Evolutionary conservation across 768 basidiomycete species (phyloP).

Genomic region (Suillus hirtellus): DNA sequence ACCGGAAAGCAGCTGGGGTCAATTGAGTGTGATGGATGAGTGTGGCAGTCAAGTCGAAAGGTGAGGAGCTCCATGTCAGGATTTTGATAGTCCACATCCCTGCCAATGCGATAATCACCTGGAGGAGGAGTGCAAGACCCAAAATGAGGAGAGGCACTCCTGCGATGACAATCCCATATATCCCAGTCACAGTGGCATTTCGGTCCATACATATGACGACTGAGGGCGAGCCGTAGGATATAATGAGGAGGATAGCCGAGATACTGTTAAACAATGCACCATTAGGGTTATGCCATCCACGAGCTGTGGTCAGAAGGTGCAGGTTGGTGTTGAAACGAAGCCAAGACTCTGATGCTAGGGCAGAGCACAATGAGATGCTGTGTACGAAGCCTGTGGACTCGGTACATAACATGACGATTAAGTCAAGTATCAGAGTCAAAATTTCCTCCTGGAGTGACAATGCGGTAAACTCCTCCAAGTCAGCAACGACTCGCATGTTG

Average conservation of each 20-base stretch:
- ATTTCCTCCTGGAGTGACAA: slow-evolving; percentile 21
- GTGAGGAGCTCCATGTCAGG: slow-evolving; percentile 32
- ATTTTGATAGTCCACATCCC: neutral
- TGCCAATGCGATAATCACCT: neutral
- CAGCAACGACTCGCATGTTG: too few relatives aligned
- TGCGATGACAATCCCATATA: neutral
- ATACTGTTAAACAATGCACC: slow-evolving; percentile 21
- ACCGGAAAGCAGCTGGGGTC: neutral
- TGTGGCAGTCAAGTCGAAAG: slow-evolving; percentile 8
- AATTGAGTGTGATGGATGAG: slow-evolving; percentile 9
- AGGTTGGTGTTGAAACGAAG: slow-evolving; percentile 32
- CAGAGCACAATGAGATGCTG: slow-evolving; percentile 27
- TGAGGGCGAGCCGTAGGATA: slow-evolving; percentile 30
- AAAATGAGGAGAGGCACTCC: neutral
- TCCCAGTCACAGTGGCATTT: too few relatives aligned
- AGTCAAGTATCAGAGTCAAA: slow-evolving; percentile 23
- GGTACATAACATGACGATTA: slow-evolving; percentile 29
- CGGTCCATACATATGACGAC: slow-evolving; percentile 11
- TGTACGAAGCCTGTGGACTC: slow-evolving; percentile 32
- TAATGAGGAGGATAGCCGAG: slow-evolving; percentile 29
- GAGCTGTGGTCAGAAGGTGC: slow-evolving; percentile 26
- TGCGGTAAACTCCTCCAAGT: too few relatives aligned
- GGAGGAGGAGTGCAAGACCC: slow-evolving; percentile 12
- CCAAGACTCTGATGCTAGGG: slow-evolving; percentile 26
- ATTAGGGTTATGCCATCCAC: slow-evolving; percentile 23